Base-by-base conservation (phyloP, 306 rosid genomes). In the Fragaria ananassa region DNA sequence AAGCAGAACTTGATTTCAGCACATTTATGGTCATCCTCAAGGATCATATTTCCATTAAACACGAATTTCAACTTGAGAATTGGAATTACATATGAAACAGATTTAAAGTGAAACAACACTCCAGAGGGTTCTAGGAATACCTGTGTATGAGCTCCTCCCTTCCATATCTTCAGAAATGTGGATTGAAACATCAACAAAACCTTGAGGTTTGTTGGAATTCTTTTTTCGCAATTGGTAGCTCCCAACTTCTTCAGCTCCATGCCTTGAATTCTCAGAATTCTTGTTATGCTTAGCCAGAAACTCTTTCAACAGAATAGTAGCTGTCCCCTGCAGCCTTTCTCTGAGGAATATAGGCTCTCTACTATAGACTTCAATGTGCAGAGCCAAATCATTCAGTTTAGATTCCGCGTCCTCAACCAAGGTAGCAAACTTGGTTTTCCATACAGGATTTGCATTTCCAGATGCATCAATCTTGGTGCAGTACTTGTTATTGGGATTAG, bases 381-480 rank as follows among this genome's bases (percentile, higher is more conserved):
- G 86, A 10, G 81, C 86, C 74, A 86, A 83, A 77, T 88, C 87
- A 58, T 82, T 80, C 81, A 85, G 39, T 78, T 78, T 79, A 13
- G 84, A 79, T 23, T 44, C 80, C 0, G 91, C 82, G 42, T 79
- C 81, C n/a, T 89, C 93, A 74, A 93, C 74, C 75, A 86, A 85
- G 69, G 83, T 73, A 54, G 87, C 78, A 76, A 93, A 90, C 85
- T 87, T 89, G 82, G 91, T 90, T 80, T 83, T 90, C 96, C 98
- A 93, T 19, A 84, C 88, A 29, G 98, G 98, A 83, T 86, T 90
- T 68, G 82, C 90, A 76, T 85, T 86, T 74, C 90, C 96, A 15
- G 93, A 89, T 54, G 89, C 81, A 77, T 89, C 94, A 39, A 89
- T 85, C 80, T 84, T 93, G 79, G 98, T 90, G 88, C 94, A 91